Base-by-base conservation (phyloP, 768 basidiomycete species). In the Panellus pusillus region DNA sequence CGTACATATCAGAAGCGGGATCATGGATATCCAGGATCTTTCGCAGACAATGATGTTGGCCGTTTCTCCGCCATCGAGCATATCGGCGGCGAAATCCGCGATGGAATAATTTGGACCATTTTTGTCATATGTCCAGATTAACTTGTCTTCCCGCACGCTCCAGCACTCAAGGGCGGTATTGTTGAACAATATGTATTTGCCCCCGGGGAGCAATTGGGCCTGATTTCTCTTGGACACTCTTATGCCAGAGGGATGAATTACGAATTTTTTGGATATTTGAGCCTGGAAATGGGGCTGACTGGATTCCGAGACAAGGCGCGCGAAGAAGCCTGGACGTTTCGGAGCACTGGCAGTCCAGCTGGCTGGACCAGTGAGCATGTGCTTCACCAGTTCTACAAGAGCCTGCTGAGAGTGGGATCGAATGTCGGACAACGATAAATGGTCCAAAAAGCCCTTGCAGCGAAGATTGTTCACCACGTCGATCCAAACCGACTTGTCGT, bases 131-230 rank as follows among this genome's bases (percentile, higher is more conserved):
- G 55, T 9, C 52, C 57, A 58, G 17, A 58, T 18, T 24, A 45
- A 31, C 12, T 38, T 14, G 45, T 58, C 47, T 29, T 50, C 29
- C 15, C 19, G 43, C 9, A 58, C 52, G 27, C 44, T 54, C 57
- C 57, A 58, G 28, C 57, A 58, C 43, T 58, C 57, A 9, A 58
- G 32, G 3, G 43, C 54, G 28, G 6, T 6, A 29, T 51, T 37
- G 38, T 42, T 32, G 29, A 50, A 43, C 15, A 58, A 18, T 13
- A 58, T 48, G 29, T 58, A 54, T 42, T 58, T 44, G 19, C 57
- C 57, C 17, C 57, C 57, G 9, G 19, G 18, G 8, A 58, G 24
- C 19, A 54, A 31, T 20, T 32, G 37, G 9, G 43, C 47, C 11
- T 44, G 20, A 8, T 38, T 31, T 14, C 12, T 27, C 24, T 42